Conservation (phyloP, 2,329 filamentous ascomycete species). For the Microthyrium microscopicum region DNA sequence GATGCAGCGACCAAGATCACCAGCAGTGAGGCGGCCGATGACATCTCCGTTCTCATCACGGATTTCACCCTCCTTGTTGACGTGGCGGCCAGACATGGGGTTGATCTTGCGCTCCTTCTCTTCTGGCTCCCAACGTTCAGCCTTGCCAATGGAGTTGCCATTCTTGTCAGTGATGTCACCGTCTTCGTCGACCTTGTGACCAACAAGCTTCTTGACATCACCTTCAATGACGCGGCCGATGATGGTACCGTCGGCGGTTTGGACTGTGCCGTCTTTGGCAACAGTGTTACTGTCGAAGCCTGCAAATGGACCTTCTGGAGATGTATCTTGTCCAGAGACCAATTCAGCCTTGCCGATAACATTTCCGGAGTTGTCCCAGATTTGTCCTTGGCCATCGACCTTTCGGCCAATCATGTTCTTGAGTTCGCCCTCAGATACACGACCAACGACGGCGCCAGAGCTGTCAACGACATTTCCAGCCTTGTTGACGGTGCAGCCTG, state of each 20-base stretch:
- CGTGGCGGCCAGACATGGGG: slow-evolving; percentile 39
- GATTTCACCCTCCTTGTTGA: slow-evolving; percentile 37
- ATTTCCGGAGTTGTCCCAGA: slow-evolving; percentile 47
- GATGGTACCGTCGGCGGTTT: slow-evolving; percentile 27
- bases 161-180: slow-evolving; percentile 37
- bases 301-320: slow-evolving; percentile 40
- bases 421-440: slow-evolving; percentile 39
- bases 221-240: slow-evolving; percentile 33
- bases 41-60: slow-evolving; percentile 34
- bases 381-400: slow-evolving; percentile 45
- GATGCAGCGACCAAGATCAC: slow-evolving; percentile 34
- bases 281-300: slow-evolving; percentile 41
- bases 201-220: slow-evolving; percentile 33
- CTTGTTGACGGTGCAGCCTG: slow-evolving; percentile 47
- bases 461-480: slow-evolving; percentile 44
- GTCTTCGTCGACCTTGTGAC: slow-evolving; percentile 34
- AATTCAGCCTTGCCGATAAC: slow-evolving; percentile 43
- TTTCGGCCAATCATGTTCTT: slow-evolving; percentile 41
- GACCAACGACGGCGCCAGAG: slow-evolving; percentile 40
- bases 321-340: slow-evolving; percentile 31
- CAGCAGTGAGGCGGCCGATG: slow-evolving; percentile 32
- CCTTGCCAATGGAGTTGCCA: slow-evolving; percentile 35
- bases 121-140: slow-evolving; percentile 35
- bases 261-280: slow-evolving; percentile 40
- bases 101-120: slow-evolving; percentile 39